Evolutionary conservation across 305 asterid species (phyloP), one percentile per base, ranked within the genome.

Genomic region (Rubia balearica): DNA sequence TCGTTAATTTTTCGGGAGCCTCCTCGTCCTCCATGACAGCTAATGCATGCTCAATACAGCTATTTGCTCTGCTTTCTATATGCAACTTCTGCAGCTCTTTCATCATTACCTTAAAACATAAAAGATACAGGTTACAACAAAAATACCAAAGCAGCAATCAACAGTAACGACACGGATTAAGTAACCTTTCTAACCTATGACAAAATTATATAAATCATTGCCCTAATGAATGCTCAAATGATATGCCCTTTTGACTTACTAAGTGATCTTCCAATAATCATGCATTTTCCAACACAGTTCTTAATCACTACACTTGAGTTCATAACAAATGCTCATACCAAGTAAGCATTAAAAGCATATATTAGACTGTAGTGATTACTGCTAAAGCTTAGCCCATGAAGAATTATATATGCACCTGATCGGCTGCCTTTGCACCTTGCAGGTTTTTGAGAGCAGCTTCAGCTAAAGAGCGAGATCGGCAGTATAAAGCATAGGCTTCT

Each of bases 41-140:
- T 49, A 84, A 83, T 67, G 98, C 99, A 67, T 94, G 99, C 88
- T 94, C 99, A 78, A 86, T 83, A 65, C 99, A 94, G 79, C 86
- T 89, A 81, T 77, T 87, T 76, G 97, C 83, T 80, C 98, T 89
- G 69, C 97, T 85, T 53, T 89, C 93, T 24, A 77, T 73, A 63
- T 77, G 74, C 77, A 94, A 84, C 71, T 65, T 78, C 86, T 83
- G 83, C 93, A 94, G 75, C 68, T 94, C 96, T 80, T 87, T 85
- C 78, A 85, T 73, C 75, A 82, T 74, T 8, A 75, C 90, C 99
- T 91, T 68, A 57, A 73, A 38, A 57, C 61, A 73, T 45, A 51
- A 67, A 66, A 51, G 61, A 56, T 53, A n/a, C 56, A 62, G 36
- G 30, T 45, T 48, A 69, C 49, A 45, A 41, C 60, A 55, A 65